Conservation (phyloP, 768 basidiomycete species). For the Chalciporus pseudorubinellus region DNA sequence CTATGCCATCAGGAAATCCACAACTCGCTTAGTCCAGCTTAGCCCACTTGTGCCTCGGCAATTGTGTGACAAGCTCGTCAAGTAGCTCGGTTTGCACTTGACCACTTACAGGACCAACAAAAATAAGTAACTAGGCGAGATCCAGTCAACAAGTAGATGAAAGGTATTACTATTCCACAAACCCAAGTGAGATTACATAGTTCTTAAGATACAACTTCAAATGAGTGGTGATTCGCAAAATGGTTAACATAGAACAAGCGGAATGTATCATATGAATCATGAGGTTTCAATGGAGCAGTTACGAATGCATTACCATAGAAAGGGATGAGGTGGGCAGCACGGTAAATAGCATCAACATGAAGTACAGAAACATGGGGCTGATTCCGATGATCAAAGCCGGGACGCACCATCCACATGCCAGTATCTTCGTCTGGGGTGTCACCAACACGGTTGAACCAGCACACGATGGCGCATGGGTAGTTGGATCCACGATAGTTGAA, state of each 20-base stretch:
- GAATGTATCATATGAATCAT: slow-evolving; percentile 11
- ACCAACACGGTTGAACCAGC: slow-evolving; percentile 20
- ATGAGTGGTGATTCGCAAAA: slow-evolving; percentile 8
- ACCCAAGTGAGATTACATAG: too few relatives aligned
- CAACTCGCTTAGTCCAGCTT: too few relatives aligned
- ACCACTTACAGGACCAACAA: too few relatives aligned
- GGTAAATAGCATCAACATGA: slow-evolving; percentile 30
- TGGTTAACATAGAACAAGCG: slow-evolving; percentile 16
- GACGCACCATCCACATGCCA: slow-evolving; percentile 32
- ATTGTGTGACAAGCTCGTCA: too few relatives aligned
- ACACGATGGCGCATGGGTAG: slow-evolving; percentile 21
- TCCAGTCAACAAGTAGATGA: too few relatives aligned
- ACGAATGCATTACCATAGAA: slow-evolving; percentile 15
- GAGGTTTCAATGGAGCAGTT: neutral
- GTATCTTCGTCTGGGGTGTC: slow-evolving; percentile 22
- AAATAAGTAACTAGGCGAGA: too few relatives aligned
- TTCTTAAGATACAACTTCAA: neutral
- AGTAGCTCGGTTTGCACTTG: too few relatives aligned
- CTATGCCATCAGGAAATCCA: too few relatives aligned
- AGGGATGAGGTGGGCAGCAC: slow-evolving; percentile 30
- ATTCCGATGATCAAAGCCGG: neutral
- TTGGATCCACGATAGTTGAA: slow-evolving; percentile 5
- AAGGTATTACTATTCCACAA: too few relatives aligned
- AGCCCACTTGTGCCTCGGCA: too few relatives aligned
- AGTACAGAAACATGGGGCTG: slow-evolving; percentile 15